Base-by-base conservation (phyloP, 306 rosid species). In the Prunus mume region DNA sequence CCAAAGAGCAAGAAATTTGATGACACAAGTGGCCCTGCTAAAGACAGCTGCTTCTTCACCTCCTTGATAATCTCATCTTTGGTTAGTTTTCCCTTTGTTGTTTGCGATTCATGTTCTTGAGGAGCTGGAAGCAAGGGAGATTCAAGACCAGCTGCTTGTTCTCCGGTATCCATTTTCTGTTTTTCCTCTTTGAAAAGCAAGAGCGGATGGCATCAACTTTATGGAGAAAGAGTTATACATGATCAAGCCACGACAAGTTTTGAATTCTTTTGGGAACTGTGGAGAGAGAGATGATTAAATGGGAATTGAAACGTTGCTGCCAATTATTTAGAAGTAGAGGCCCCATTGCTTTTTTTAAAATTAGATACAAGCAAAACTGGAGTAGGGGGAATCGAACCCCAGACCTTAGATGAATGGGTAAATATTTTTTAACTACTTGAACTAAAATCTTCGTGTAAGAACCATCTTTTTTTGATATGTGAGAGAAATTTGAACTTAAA, bases 11-110 rank as follows among this genome's bases (percentile, higher is more conserved):
- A 49, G 24, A 85, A 63, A 24, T 83, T 73, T 17, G 81, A 83
- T 2, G 73, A 22, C 8, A 82, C 65, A 3, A 85, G 61, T 4
- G 84, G 89, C 61, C 86, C 86, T 5, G 84, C 86, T 34, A 85
- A 50, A 38, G 30, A 18, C 52, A 82, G 9, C 77, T 78, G 86
- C 77, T 64, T 82, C 74, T 68, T 82, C 76, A 73, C 72, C 52
- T 85, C 88, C 49, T 1, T 67, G 15, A 68, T 7, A 2, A 71
- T 11, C 13, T 83, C 79, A 18, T 52, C 79, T 28, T 61, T 72
- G 3, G 20, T 34, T 19, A 62, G 24, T 6, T 1, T 1, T 32
- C 64, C 80, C 9, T 28, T 24, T 22, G 18, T 22, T 4, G 58
- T 38, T 17, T 69, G 45, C 2, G 38, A 12, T 15, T 45, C 46